phyloP scores from a whole-genome alignment of 176 grass and related monocot genomes.

The Bothriochloa decipiens region DNA sequence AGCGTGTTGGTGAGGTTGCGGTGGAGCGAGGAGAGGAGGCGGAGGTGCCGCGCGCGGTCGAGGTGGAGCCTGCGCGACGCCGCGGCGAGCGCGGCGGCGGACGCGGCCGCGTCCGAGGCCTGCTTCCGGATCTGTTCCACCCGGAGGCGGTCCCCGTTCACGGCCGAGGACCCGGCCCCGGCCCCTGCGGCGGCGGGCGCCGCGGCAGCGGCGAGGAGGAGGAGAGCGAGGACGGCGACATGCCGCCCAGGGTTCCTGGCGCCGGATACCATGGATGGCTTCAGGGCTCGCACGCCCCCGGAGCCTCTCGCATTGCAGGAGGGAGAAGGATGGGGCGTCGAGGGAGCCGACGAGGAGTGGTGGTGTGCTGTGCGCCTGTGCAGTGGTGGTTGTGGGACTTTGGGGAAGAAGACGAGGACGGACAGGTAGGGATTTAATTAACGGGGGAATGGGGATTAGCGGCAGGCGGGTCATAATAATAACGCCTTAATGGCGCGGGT shows the following conservation, averaged over 20 bases:
- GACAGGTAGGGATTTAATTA: constrained; percentile 1
- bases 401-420: constrained; percentile 18
- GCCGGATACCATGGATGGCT: constrained; percentile 44
- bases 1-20: constrained; percentile 85
- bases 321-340: not conserved
- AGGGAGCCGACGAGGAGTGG: not conserved
- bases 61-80: constrained; percentile 74
- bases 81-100: constrained; percentile 56
- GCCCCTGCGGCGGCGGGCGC: not conserved
- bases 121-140: constrained; percentile 81
- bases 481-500: not conserved
- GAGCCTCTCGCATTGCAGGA: constrained; percentile 30
- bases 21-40: constrained; percentile 76
- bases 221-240: not conserved
- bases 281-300: constrained; percentile 2
- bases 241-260: not conserved
- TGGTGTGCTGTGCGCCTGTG: not conserved
- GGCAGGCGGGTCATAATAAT: not conserved
- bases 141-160: constrained; percentile 55
- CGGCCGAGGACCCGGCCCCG: constrained; percentile 28
- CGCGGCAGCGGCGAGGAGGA: constrained; percentile 18
- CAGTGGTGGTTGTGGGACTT: not conserved
- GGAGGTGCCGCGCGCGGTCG: constrained; percentile 69
- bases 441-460: not conserved
- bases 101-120: constrained; percentile 57